Evolutionary conservation across 495 filamentous ascomycete species (phyloP).

Genomic region (Corynascus novoguineensis): DNA sequence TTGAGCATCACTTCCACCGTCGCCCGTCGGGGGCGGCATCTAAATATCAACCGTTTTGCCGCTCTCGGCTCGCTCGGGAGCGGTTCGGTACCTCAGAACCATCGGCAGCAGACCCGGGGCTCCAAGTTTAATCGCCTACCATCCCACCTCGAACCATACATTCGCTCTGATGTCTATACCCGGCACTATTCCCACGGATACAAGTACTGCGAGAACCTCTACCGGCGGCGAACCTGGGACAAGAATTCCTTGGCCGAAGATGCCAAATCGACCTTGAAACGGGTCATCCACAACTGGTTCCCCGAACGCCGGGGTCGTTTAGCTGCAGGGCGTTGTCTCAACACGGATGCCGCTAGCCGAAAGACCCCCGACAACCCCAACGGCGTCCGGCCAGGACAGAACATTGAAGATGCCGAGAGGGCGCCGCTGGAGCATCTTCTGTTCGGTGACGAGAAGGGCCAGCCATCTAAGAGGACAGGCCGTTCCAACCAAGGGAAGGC

Average conservation of each 20-base stretch:
- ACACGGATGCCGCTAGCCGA: constrained; percentile 16
- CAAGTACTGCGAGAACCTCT: constrained; percentile 38
- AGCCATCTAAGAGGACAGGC: not conserved
- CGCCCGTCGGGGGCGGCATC: constrained; percentile 29
- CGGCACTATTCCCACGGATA: constrained; percentile 35
- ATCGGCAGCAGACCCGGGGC: constrained; percentile 36
- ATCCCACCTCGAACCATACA: constrained; percentile 29
- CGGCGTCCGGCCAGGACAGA: constrained; percentile 32
- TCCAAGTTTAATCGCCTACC: constrained; percentile 43
- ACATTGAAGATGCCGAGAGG: constrained; percentile 36
- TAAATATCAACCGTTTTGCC: constrained; percentile 8
- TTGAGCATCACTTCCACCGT: constrained; percentile 30
- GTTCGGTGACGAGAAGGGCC: constrained; percentile 21
- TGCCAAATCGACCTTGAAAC: constrained; percentile 28
- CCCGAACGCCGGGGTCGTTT: not conserved
- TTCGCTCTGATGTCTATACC: constrained; percentile 34
- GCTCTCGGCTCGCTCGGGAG: constrained; percentile 18
- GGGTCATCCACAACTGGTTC: constrained; percentile 33
- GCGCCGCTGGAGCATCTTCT: constrained; percentile 31
- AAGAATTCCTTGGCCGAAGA: constrained; percentile 28
- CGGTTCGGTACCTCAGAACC: constrained; percentile 19
- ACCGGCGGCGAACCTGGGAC: constrained; percentile 36
- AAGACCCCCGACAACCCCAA: constrained; percentile 27
- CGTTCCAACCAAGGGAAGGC: not conserved
- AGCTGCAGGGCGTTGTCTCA: constrained; percentile 13